A percentile compares a stretch with the other conserved stretches of the same genome.
Conservation (phyloP, 2,329 filamentous ascomycete genomes). For the Talaromyces sp. region DNA sequence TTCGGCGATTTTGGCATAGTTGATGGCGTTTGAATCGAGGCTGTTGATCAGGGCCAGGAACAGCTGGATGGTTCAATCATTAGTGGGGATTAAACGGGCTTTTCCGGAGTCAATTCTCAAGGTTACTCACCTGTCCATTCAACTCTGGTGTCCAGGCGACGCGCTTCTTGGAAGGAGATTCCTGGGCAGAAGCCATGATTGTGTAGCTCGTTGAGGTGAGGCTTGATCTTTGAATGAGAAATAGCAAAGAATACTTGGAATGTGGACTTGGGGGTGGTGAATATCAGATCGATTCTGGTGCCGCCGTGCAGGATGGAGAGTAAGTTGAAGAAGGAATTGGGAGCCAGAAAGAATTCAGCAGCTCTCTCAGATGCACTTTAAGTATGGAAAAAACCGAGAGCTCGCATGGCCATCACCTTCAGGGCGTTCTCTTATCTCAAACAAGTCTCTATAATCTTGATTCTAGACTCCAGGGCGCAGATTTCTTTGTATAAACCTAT, state of each 20-base stretch:
- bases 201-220: not conserved
- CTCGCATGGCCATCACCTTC: not conserved
- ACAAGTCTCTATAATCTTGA: not conserved
- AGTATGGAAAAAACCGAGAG: not conserved
- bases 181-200: slow-evolving; percentile 1
- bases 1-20: slow-evolving; percentile 5
- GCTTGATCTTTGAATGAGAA: not conserved
- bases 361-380: not conserved
- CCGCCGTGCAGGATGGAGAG: not conserved
- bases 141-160: not conserved
- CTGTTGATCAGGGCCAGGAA: slow-evolving; percentile 1
- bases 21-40: not conserved
- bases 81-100: not conserved
- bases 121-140: not conserved
- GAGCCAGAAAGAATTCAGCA: not conserved
- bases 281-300: not conserved
- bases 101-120: not conserved
- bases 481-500: not conserved
- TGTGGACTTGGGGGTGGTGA: not conserved
- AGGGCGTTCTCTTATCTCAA: not conserved
- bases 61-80: not conserved
- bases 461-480: not conserved
- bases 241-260: not conserved
- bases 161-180: not conserved
- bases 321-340: not conserved